Evolutionary conservation across 306 rosid species (phyloP), one percentile per base, ranked within the genome.

Genomic region (Casuarina glauca): DNA sequence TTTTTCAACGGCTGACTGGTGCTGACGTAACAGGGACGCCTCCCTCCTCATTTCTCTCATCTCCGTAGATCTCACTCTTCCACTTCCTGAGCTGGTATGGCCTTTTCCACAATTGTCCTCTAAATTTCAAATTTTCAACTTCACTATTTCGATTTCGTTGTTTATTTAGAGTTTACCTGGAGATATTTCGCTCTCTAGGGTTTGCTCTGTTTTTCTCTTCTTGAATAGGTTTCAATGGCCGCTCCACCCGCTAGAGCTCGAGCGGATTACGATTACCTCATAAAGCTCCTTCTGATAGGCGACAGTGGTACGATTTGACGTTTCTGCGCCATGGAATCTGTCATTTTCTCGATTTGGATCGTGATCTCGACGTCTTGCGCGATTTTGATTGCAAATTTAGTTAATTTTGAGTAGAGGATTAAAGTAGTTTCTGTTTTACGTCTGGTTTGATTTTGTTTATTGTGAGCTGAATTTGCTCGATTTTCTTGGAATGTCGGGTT

Each of bases 191-290:
- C 46, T 69, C 43, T 48, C 44, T 74, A 80, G 83, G 82, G 84
- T 57, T 76, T 76, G 50, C 61, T 39, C 64, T 76, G 8, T 76
- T 71, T 72, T 17, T 60, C 58, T 38, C 69, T 6, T 9, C 32
- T 48, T 52, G 44, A 70, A 69, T 82, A 19, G 39, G 77, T 73
- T 43, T 76, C 86, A n/a, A 89, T 89, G 93, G 91, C 93, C 55
- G 93, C 91, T 81, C 97, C 94, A 70, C 98, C 98, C 50, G 96
- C 91, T 5, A 84, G 98, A 89, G 98, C 97, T 78, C 96, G 98
- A 69, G 97, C 98, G 71, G 98, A 93, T 89, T 91, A 93, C 76
- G 98, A 93, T 86, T 93, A 89, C 74, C 98, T 93, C 64, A 90
- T 93, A 73, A 93, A 93, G 86, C 98, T 93, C 81, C 97, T 93